Conservation (phyloP, 345 rosid genomes). For the Arabidopsis thaliana region DNA sequence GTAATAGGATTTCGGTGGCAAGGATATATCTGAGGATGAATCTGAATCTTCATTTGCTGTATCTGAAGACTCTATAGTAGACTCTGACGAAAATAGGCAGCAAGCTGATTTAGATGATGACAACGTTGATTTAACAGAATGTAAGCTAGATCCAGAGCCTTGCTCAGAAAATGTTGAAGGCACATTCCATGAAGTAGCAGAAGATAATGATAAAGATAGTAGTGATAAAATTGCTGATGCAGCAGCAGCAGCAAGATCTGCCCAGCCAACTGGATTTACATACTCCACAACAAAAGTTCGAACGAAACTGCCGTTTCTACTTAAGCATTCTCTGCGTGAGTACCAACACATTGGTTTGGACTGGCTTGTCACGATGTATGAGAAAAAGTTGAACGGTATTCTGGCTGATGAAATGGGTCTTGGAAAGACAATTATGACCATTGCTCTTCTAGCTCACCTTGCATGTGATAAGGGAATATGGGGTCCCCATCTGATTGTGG, state of each 20-base stretch:
- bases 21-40: slow-evolving; percentile 70
- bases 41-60: slow-evolving; percentile 68
- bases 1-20: slow-evolving; percentile 63
- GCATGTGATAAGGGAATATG: slow-evolving; percentile 99
- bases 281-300: slow-evolving; percentile 95
- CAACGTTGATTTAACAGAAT: slow-evolving; percentile 49
- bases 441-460: slow-evolving; percentile 95
- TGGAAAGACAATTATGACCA: slow-evolving; percentile 99
- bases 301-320: slow-evolving; percentile 95
- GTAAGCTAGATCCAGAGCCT: slow-evolving; percentile 43
- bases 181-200: slow-evolving; percentile 47
- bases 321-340: slow-evolving; percentile 95
- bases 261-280: slow-evolving; percentile 99
- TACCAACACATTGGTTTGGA: slow-evolving; percentile 99
- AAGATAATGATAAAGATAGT: slow-evolving; percentile 52
- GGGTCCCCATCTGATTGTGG: slow-evolving; percentile 99
- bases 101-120: slow-evolving; percentile 52
- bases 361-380: slow-evolving; percentile 99
- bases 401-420: slow-evolving; percentile 99
- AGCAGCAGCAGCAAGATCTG: slow-evolving; percentile 98
- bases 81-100: slow-evolving; percentile 51
- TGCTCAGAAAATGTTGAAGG: slow-evolving; percentile 49
- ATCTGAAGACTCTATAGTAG: slow-evolving; percentile 60
- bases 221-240: slow-evolving; percentile 92
- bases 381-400: slow-evolving; percentile 96